Percentiles rank a stretch among this genome's conserved stretches.
These are phyloP conservation scores for Amanita polypyramis DNA, from an alignment of 768 basidiomycete genomes.

Conservation along the genomic window DNA sequence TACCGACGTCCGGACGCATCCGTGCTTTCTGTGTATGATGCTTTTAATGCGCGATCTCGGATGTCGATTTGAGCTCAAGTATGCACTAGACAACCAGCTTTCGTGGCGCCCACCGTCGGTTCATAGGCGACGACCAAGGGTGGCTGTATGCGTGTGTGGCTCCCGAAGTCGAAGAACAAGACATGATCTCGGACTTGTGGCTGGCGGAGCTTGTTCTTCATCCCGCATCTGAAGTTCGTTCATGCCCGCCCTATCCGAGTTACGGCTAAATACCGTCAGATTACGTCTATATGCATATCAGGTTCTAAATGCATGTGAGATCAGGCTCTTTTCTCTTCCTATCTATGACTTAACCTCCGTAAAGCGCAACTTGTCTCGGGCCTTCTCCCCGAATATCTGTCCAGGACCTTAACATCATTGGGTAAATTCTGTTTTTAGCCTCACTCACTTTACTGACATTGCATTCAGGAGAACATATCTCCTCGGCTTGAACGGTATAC, in stretches of 20 bases:
- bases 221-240: constrained; percentile 24
- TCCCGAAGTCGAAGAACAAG: constrained; percentile 9
- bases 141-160: constrained; percentile 33
- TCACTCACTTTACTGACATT: not conserved
- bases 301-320: constrained; percentile 40
- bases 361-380: constrained; percentile 49
- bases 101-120: constrained; percentile 16
- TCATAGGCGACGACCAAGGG: constrained; percentile 43
- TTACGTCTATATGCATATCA: constrained; percentile 41
- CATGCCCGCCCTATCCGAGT: constrained; percentile 7
- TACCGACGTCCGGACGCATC: constrained; percentile 28
- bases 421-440: constrained; percentile 20
- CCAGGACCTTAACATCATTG: constrained; percentile 27
- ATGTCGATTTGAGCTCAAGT: not conserved
- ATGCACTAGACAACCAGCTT: constrained; percentile 1
- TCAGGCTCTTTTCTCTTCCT: not conserved
- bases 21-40: constrained; percentile 38
- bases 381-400: constrained; percentile 39
- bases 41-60: not conserved
- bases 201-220: constrained; percentile 32
- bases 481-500: constrained; percentile 26
- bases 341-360: constrained; percentile 5
- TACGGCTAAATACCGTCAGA: constrained; percentile 17
- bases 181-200: constrained; percentile 20
- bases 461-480: constrained; percentile 23